Evolutionary conservation across 108 stramenopile species (phyloP), one percentile per base, ranked within the genome.

Genomic region (Asterionellopsis glacialis): DNA sequence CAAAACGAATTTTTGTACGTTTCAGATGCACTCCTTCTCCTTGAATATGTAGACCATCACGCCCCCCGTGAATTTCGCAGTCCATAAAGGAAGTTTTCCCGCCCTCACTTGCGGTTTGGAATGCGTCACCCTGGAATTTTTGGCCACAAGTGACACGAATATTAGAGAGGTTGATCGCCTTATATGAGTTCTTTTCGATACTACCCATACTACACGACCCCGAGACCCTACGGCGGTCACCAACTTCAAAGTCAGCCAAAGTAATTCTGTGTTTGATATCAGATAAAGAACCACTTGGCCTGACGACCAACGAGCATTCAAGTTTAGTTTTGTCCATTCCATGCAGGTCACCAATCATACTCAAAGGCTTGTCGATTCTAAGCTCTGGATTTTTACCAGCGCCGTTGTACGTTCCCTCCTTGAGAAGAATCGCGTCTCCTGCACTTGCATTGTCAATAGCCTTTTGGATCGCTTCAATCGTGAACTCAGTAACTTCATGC

Each of bases 41-140:
- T 11, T 14, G 11, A 14, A 51, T 18, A 19, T 11, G 16, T 14
- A 51, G 51, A 15, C 51, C 51, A 16, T 51, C 51, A 11, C 14
- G 11, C 11, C 51, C 51, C 10, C 51, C 51, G 11, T 18, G 10
- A 11, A 51, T 51, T 51, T 51, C 51, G 16, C 51, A 51, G 51
- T 16, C 11, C 10, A 15, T 11, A 11, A 19, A 14, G 51, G 18
- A 11, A 19, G 16, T 18, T 16, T 51, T 51, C 16, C 51, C 51
- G 11, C 16, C 11, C 10, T 19, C 11, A 11, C 16, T 15, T 11
- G 13, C 18, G 11, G 11, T 16, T 18, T 18, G 11, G 51, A 51
- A 14, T 18, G 13, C 51, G 16, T 51, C 51, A 16, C 11, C 13
- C 11, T 11, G 13, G 51, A 16, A 11, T 15, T 11, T 18, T 18